These are phyloP conservation scores for Torrubiella hemipterigena DNA, from an alignment of 2,329 filamentous ascomycete species.

Conservation along the genomic window DNA sequence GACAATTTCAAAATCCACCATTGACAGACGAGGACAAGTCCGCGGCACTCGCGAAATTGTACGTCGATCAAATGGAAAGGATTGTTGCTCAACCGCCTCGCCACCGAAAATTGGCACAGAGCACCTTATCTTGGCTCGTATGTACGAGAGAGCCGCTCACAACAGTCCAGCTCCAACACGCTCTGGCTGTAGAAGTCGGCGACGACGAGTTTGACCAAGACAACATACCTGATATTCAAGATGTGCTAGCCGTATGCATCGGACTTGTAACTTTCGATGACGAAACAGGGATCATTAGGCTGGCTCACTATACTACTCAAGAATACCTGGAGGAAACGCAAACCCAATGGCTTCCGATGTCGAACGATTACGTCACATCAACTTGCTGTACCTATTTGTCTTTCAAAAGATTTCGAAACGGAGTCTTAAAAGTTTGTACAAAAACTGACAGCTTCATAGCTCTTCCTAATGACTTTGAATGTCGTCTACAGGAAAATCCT, in stretches of 20 bases:
- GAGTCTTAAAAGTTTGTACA: slow-evolving; percentile 9
- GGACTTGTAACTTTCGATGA: slow-evolving; percentile 29
- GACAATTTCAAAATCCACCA: not conserved
- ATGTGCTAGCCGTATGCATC: slow-evolving; percentile 24
- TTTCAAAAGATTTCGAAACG: slow-evolving; percentile 15
- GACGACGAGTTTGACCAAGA: slow-evolving; percentile 18
- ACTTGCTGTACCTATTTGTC: slow-evolving; percentile 24
- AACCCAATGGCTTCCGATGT: slow-evolving; percentile 17
- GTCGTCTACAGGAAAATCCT: slow-evolving; percentile 11
- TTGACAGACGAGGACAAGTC: not conserved
- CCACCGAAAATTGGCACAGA: slow-evolving; percentile 21
- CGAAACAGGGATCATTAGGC: slow-evolving; percentile 22
- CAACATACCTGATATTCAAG: slow-evolving; percentile 18
- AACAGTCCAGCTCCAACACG: slow-evolving; percentile 25
- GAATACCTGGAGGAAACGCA: slow-evolving; percentile 25
- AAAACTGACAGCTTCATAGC: no score
- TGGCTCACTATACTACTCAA: slow-evolving; percentile 34
- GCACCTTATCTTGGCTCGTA: slow-evolving; percentile 27
- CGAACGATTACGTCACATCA: slow-evolving; percentile 14
- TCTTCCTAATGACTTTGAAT: slow-evolving; percentile 10
- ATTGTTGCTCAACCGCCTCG: slow-evolving; percentile 22
- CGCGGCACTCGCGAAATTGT: slow-evolving; percentile 20
- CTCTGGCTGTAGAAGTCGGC: slow-evolving; percentile 23
- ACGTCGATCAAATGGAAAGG: slow-evolving; percentile 24
- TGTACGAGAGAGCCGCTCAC: slow-evolving; percentile 21